Base-by-base conservation (phyloP, 1,284 basidiomycete genomes). In the Marasmius sp. region DNA sequence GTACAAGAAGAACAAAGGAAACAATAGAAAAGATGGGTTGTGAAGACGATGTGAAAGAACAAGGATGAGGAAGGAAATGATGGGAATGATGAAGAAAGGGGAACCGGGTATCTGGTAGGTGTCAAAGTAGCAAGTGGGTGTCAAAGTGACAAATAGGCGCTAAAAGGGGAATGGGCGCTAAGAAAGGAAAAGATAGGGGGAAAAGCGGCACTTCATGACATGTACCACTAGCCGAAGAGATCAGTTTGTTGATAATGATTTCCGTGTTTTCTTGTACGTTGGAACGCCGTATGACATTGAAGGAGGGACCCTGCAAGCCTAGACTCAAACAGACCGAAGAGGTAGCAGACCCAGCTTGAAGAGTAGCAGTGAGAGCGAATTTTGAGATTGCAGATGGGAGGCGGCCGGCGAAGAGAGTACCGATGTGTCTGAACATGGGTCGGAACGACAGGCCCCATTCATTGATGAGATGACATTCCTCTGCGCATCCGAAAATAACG, bases 381-480 rank as follows among this genome's bases (percentile, higher is more conserved):
- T 62, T 52, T 27, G 65, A 27, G 2, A 27, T 51, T 18, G 52
- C 14, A 12, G 48, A 33, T 12, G 61, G 65, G 14, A 67, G 63
- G 14, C 58, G 59, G 16, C 66, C 64, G 11, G 61, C 58, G 27
- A 66, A 47, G 39, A 68, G 67, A 2, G 58, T n/a, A 12, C 67
- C 67, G 54, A 67, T 65, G 52, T 51, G 52, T 14, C 48, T 36
- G 43, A 61, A 68, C 1, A 58, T 10, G 0, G 60, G 53, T 1
- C 66, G 34, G 51, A 68, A 67, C 12, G 53, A 41, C 3, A 12
- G 33, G n/a, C 65, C 65, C 64, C 62, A 67, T 50, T 67, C 58
- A 39, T 61, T 36, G 43, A 66, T 58, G 14, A 68, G 37, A 56
- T 67, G 66, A 1, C 45, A 61, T 57, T 68, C 67, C 37, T 68